Evolutionary conservation across 2,329 filamentous ascomycete species (phyloP).

Genomic region (Mycosphaerella arachidis): DNA sequence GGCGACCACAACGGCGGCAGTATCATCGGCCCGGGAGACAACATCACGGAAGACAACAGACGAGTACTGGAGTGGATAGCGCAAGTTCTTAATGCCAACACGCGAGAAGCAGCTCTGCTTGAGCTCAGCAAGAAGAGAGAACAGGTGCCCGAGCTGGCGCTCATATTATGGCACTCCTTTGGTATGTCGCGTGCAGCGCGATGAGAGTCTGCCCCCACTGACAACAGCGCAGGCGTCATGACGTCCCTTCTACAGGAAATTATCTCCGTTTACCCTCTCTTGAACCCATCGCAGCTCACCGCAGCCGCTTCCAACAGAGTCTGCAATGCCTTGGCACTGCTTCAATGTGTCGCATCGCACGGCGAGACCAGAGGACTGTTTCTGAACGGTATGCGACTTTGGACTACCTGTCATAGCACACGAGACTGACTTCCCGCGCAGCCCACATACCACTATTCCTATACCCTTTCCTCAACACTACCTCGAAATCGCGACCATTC

Average conservation of each 20-base stretch:
- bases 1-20: slow-evolving; percentile 27
- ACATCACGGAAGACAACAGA: slow-evolving; percentile 71
- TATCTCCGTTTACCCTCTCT: slow-evolving; percentile 93
- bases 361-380: slow-evolving; percentile 94
- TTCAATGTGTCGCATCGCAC: slow-evolving; percentile 96
- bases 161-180: slow-evolving; percentile 98
- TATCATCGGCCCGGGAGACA: slow-evolving; percentile 28
- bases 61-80: slow-evolving; percentile 91
- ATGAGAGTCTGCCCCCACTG: not conserved
- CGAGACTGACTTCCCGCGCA: slow-evolving; percentile 37
- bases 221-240: slow-evolving; percentile 73
- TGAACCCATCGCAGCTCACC: slow-evolving; percentile 95
- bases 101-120: slow-evolving; percentile 83
- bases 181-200: slow-evolving; percentile 53
- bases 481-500: slow-evolving; percentile 94
- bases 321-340: slow-evolving; percentile 89
- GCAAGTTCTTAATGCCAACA: slow-evolving; percentile 80
- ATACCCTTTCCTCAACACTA: slow-evolving; percentile 97
- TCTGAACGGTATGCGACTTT: slow-evolving; percentile 67
- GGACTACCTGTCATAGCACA: not conserved
- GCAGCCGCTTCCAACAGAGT: slow-evolving; percentile 96
- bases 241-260: slow-evolving; percentile 96
- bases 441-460: slow-evolving; percentile 96
- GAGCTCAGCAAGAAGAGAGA: slow-evolving; percentile 98
- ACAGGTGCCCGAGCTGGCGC: slow-evolving; percentile 90